Base-by-base conservation (phyloP, 257 asterid genomes). In the Vinca minor region DNA sequence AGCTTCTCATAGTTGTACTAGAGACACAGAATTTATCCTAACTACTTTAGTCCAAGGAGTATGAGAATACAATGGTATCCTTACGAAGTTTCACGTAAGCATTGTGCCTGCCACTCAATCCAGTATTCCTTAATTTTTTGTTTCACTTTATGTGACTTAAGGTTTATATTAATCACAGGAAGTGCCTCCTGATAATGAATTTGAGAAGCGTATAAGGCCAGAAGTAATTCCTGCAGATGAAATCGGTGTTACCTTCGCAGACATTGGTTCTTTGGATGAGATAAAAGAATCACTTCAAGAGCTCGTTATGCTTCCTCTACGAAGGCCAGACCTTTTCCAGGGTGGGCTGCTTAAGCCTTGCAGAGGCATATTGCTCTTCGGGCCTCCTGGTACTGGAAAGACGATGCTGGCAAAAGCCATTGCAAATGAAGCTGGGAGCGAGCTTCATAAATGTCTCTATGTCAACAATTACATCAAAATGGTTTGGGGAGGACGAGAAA, bases 391-490 rank as follows among this genome's bases (percentile, higher is more conserved):
- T 46, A 93, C 99, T 0, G 99, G 99, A n/a, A 93, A 93, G 73
- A 93, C 99, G n/a, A 93, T 93, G 99, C 86, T 93, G n/a, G 99
- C 99, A 36, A 93, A 93, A 78, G 99, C 99, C 69, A 93, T 93
- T 26, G 97, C 97, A 63, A 85, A 78, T 46, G 98, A 92, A 74
- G 98, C 98, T 38, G 97, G n/a, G 96, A 36, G 98, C 98, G 12
- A 92, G 98, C 83, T 89, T 92, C 81, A 89, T 92, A 69, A 92
- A 92, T 56, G 97, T 92, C 46, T 89, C 96, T 4, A 92, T 92
- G 98, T 92, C 97, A 21, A 93, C 96, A 28, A 87, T 93, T 69
- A 89, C 99, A 56, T 93, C 99, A 11, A 93, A 93, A 76, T 93
- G 99, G 99, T 89, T 93, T 63, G 99, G 99, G 20, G 99, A 93